Base-by-base conservation (phyloP, 2,329 filamentous ascomycete species). In the Paraconiothyrium brasiliense region DNA sequence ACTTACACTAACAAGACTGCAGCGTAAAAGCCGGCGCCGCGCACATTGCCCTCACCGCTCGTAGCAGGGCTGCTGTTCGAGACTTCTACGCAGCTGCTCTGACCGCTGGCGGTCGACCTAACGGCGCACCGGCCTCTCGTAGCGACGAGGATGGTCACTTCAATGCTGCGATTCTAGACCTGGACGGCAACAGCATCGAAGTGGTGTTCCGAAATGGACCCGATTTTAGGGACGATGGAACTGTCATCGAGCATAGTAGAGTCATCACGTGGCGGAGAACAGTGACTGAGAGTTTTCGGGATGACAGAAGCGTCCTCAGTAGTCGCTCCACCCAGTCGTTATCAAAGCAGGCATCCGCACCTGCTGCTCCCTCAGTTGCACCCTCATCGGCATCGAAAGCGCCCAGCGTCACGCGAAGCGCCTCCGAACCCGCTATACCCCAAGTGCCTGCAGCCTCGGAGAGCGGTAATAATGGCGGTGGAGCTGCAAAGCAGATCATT, bases 151-250 rank as follows among this genome's bases (percentile, higher is more conserved):
- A 82, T 71, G 80, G 86, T 78, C 82, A 87, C 81, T 84, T 89
- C 79, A 89, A 87, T 64, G 87, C 87, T 51, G 86, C 86, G 7
- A 81, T 93, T 44, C 85, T 88, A 62, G 93, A 97, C 78, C 85
- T 92, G 58, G 92, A 97, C 80, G 92, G 92, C 54, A 96, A 97
- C 80, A 91, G 86, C 69, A 89, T 97, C 74, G 92, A 95, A 74
- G 90, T 92, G 34, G 87, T 94, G 54, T 91, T 88, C 75, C 83
- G 83, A 56, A 80, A 81, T 57, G 78, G 75, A 44, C 77, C 76
- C 41, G 76, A 75, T 61, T 64, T 75, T 65, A 70, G 66, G 61
- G 76, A 79, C 48, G 78, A 81, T 57, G 77, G 74, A 2, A 75
- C 79, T 22, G 76, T 82, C 20, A 71, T 79, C 41, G 74, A 80